A percentile compares a stretch with the other conserved stretches of the same genome.
Conservation (phyloP, 306 rosid species). For the Betula pendula region DNA sequence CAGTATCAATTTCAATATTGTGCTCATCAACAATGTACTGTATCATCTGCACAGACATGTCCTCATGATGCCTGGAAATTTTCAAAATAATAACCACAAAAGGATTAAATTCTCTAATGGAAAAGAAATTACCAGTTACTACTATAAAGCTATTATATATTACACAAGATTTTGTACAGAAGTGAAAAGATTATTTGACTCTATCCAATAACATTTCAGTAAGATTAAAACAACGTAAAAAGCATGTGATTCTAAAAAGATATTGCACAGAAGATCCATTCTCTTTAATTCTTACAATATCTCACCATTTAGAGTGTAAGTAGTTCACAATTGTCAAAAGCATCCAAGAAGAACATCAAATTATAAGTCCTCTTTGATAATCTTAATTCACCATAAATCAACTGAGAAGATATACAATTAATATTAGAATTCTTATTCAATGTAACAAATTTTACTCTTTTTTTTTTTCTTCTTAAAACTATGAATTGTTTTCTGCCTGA, state of each 20-base stretch:
- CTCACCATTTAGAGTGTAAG: no score
- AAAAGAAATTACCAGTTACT: background rate
- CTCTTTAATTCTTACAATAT: no score
- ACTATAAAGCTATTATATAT: background rate
- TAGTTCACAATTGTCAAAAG: background rate
- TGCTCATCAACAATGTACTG: conserved; percentile 51
- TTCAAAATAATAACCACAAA: conserved; percentile 11
- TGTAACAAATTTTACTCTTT: background rate
- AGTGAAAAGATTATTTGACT: background rate
- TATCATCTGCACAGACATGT: conserved; percentile 53
- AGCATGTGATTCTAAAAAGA: background rate
- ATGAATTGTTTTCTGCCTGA: background rate
- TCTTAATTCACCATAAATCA: background rate
- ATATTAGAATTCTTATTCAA: background rate
- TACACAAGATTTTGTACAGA: background rate
- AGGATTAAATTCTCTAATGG: conserved; percentile 19
- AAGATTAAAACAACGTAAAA: background rate
- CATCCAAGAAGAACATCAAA: background rate
- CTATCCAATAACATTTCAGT: background rate
- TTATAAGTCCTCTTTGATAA: background rate
- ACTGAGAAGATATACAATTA: background rate
- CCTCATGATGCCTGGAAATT: conserved; percentile 51
- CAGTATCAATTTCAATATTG: conserved; percentile 42
- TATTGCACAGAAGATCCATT: no score
- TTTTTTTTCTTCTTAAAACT: background rate